Evolutionary conservation across 208 protist genomes (phyloP), one percentile per base, ranked within the genome.

Genomic region (Lotmaria passim): DNA sequence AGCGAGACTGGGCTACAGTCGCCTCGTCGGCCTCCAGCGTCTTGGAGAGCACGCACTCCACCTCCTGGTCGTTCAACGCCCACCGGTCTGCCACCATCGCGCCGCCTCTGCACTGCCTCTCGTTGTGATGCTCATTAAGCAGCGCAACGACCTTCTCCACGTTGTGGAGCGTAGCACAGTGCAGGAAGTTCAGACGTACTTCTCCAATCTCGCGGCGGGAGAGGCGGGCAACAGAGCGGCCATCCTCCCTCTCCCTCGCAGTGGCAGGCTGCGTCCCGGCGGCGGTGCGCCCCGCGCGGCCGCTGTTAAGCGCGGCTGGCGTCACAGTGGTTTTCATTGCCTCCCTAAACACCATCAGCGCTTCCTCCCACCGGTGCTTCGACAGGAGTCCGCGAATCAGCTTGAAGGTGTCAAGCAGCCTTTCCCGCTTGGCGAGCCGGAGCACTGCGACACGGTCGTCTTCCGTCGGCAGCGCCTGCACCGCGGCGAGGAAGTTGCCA

Each of bases 21-120:
- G 38, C 39, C 30, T 34, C 41, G 28, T 24, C n/a, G 52, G 38
- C 50, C 57, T 56, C 34, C 36, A 81, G 30, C 19, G 64, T 66
- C 68, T 89, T 89, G 36, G 83, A 80, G 23, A 89, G 59, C n/a
- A 89, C 62, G 58, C 75, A 85, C 56, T 89, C 83, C 24, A 82
- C 68, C 60, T 89, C 83, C 1, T 56, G 51, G 36, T 89, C 77
- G 50, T 86, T 86, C 33, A 86, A 50, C 19, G 36, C 28, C 39
- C 83, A 63, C 14, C 26, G 56, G 48, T 2, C 26, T 14, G 19
- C n/a, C 11, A 3, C 34, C 31, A 14, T 36, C 12, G 36, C 44
- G n/a, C 46, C 41, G 1, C 58, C 17, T 7, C n/a, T 36, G 28
- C 10, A 36, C 46, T 38, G 17, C 34, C 19, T 72, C 14, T 1